These are phyloP conservation scores for Pseudopyricularia cyperi DNA, from an alignment of 2,329 filamentous ascomycete species.

Conservation along the genomic window DNA sequence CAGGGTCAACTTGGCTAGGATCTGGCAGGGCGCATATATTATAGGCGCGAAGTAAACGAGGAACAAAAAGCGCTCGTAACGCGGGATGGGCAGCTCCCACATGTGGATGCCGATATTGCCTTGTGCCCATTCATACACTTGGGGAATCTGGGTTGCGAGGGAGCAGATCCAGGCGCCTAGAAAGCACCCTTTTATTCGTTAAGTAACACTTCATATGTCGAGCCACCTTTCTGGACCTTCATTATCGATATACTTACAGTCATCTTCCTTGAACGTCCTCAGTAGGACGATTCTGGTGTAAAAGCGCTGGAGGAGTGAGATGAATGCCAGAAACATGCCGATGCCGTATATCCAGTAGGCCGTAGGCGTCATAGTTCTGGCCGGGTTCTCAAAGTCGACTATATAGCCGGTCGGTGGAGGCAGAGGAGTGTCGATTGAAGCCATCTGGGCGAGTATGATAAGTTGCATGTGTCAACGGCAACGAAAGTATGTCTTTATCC, in stretches of 20 bases:
- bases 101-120: not conserved
- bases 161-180: not conserved
- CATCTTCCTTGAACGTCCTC: not conserved
- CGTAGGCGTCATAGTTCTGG: not conserved
- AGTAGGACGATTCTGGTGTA: not conserved
- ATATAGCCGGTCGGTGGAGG: constrained; percentile 17
- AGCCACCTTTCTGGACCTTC: not conserved
- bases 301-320: not conserved
- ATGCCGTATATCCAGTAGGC: not conserved
- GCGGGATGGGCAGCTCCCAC: not conserved
- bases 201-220: not conserved
- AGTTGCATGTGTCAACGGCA: no score
- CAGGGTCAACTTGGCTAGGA: constrained; percentile 22
- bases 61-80: not conserved
- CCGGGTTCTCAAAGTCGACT: constrained; percentile 19
- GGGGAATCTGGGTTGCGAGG: not conserved
- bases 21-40: constrained; percentile 12
- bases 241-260: not conserved
- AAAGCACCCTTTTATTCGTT: not conserved
- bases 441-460: not conserved
- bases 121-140: not conserved
- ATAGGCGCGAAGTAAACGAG: constrained; percentile 15
- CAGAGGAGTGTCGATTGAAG: constrained; percentile 9
- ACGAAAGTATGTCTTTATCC: no score
- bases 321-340: not conserved